Evolutionary conservation across 106 monocot genomes (phyloP).

Genomic region (Xerophyta viscosa): DNA sequence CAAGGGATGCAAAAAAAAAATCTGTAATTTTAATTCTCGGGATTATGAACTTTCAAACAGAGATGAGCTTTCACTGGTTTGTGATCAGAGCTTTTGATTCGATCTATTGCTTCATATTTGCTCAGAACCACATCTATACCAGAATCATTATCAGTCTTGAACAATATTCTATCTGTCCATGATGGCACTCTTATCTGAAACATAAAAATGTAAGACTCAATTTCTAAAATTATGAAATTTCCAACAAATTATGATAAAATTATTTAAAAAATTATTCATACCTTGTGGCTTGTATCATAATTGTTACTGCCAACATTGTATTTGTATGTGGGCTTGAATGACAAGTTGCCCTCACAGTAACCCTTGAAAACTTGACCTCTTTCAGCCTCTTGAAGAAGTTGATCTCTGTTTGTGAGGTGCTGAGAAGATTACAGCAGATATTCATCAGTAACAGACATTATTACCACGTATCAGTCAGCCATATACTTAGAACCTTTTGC

Average conservation of each 20-base stretch:
- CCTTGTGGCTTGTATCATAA: conserved; percentile 55
- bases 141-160: conserved; percentile 28
- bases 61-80: conserved; percentile 51
- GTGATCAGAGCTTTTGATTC: conserved; percentile 30
- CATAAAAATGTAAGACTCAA: too few relatives aligned
- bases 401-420: conserved; percentile 30
- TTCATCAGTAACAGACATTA: too few relatives aligned
- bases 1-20: too few relatives aligned
- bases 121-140: conserved; percentile 28
- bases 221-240: too few relatives aligned
- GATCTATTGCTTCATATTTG: conserved; percentile 29
- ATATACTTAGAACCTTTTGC: too few relatives aligned
- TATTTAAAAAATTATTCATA: neutral
- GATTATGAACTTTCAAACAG: conserved; percentile 16
- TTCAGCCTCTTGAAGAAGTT: conserved; percentile 45
- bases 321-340: conserved; percentile 54
- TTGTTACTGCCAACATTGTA: conserved; percentile 37
- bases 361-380: conserved; percentile 47
- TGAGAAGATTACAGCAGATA: neutral
- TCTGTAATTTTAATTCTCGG: too few relatives aligned
- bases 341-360: conserved; percentile 40
- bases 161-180: conserved; percentile 57
- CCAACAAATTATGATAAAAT: too few relatives aligned
- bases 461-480: too few relatives aligned
- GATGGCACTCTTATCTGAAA: conserved; percentile 45